These are phyloP conservation scores for Phoma sp. DNA, from an alignment of 2,329 filamentous ascomycete genomes.

Conservation along the genomic window DNA sequence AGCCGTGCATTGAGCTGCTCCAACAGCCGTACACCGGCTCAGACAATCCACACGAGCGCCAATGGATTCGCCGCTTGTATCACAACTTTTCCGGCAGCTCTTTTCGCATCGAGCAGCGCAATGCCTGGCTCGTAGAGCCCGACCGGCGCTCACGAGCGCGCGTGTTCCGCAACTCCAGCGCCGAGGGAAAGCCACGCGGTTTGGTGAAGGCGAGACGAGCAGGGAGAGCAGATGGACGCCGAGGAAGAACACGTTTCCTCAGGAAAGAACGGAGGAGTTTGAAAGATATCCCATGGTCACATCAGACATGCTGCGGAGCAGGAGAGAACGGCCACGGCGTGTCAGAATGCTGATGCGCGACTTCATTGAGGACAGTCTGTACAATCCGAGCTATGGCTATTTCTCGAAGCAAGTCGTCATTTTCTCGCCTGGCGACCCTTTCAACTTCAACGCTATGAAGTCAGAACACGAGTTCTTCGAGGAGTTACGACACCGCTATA, in stretches of 20 bases:
- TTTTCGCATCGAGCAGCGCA: conserved; percentile 73
- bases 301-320: conserved; percentile 73
- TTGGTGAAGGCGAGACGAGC: conserved; percentile 44
- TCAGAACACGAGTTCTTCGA: conserved; percentile 87
- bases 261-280: conserved; percentile 81
- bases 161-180: conserved; percentile 36
- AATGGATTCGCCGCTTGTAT: conserved; percentile 84
- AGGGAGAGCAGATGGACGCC: conserved; percentile 86
- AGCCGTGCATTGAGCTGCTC: conserved; percentile 22
- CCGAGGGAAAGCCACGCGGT: conserved; percentile 38
- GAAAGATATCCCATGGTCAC: conserved; percentile 83
- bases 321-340: conserved; percentile 77
- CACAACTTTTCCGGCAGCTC: conserved; percentile 82
- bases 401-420: conserved; percentile 97
- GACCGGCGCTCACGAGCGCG: conserved; percentile 47
- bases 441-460: conserved; percentile 79
- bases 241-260: conserved; percentile 73
- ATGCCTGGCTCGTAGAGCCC: conserved; percentile 56
- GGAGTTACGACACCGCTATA: conserved; percentile 79
- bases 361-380: conserved; percentile 96
- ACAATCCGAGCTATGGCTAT: conserved; percentile 94
- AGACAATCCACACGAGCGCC: conserved; percentile 23
- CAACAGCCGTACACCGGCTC: conserved; percentile 19
- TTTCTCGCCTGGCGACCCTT: conserved; percentile 89
- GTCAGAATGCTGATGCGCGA: conserved; percentile 98